Base-by-base conservation (phyloP, 2,329 filamentous ascomycete species). In the Trichoderma sp. region DNA sequence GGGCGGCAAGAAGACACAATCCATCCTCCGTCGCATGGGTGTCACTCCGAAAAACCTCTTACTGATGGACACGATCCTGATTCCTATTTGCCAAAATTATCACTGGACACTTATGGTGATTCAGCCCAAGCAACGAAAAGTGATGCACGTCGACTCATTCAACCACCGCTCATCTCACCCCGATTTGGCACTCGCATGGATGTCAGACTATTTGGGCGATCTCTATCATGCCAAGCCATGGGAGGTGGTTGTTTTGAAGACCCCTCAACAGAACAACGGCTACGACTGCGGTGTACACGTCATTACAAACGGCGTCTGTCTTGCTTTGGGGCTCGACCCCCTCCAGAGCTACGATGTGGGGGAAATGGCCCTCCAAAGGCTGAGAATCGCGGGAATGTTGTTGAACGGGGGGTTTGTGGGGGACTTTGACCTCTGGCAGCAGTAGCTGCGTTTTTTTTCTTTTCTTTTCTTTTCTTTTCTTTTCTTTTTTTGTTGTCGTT, bases 201-300 rank as follows among this genome's bases (percentile, higher is more conserved):
- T 94, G 6, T 79, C 84, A 73, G 51, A 72, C 24, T 65, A 56
- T 28, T 18, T 71, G 56, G 62, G 47, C 30, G 82, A 85, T 43
- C 85, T 91, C 18, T 81, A 86, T 3, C 80, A 81, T 6, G 94
- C 87, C 76, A 77, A 84, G 2, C 82, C 83, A 15, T 81, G 82
- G 2, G 90, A 92, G 53, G 95, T 92, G 92, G 83, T 79, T 28
- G 82, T 84, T 1, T 81, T 87, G 8, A 78, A 81, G n/a, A 88
- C 87, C 43, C 86, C 88, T 0, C 76, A 74, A 3, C 92, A 95
- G 79, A 84, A 82, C 30, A 95, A 95, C 77, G 86, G 86, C 1
- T 89, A 87, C 77, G 93, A 95, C 78, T 95, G 93, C 75, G 93
- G 93, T n/a, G 88, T 94, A 4, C 93, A 93, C 78, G 88, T 91